These are phyloP conservation scores for Aureobasidium sp. DNA, from an alignment of 2,329 filamentous ascomycete genomes.

Conservation along the genomic window DNA sequence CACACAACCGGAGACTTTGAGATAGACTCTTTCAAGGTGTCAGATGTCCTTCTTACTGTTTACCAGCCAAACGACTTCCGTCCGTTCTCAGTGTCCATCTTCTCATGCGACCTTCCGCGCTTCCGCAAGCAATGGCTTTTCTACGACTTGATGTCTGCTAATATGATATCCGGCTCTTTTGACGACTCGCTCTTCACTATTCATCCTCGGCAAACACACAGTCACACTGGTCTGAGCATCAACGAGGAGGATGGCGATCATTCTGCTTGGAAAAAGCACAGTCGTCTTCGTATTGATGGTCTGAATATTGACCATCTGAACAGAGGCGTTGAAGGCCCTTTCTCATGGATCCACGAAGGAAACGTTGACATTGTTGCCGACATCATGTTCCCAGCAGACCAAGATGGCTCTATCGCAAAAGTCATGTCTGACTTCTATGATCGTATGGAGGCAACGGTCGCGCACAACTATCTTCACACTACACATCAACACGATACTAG, in stretches of 20 bases:
- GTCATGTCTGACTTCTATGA: constrained; percentile 98
- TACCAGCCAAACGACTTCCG: constrained; percentile 86
- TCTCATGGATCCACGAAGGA: constrained; percentile 96
- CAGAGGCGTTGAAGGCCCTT: constrained; percentile 82
- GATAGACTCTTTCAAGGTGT: constrained; percentile 92
- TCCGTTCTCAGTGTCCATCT: constrained; percentile 94
- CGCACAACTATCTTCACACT: constrained; percentile 54
- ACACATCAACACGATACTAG: constrained; percentile 21
- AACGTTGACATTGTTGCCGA: constrained; percentile 96
- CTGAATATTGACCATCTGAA: constrained; percentile 95
- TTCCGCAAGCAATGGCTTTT: constrained; percentile 95
- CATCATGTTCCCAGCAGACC: constrained; percentile 85
- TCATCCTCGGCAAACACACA: constrained; percentile 84
- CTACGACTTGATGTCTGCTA: constrained; percentile 93
- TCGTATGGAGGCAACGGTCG: constrained; percentile 86
- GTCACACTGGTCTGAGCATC: constrained; percentile 58
- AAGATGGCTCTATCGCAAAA: constrained; percentile 82
- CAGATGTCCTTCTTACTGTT: constrained; percentile 84
- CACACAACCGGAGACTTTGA: constrained; percentile 93
- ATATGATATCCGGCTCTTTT: constrained; percentile 90
- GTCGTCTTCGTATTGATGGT: constrained; percentile 82
- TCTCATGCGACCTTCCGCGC: constrained; percentile 87
- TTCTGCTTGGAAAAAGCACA: constrained; percentile 91
- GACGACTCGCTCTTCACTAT: constrained; percentile 97
- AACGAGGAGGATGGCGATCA: constrained; percentile 54